A percentile compares a stretch with the other conserved stretches of the same genome.
phyloP scores from a whole-genome alignment of 805 yeast genomes.

The Saturnispora saitoi region DNA sequence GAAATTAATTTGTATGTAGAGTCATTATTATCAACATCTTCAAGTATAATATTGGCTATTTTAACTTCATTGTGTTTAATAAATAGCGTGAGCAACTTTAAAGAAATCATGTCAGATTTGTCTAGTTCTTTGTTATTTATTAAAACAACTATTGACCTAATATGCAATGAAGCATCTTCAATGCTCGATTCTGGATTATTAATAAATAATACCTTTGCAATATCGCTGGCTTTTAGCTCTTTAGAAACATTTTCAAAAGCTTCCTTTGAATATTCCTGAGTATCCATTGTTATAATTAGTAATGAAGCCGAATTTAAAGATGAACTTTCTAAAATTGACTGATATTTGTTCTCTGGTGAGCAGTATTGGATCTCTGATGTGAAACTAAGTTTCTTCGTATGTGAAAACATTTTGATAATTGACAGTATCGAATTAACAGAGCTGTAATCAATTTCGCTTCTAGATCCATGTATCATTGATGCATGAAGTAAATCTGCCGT shows the following conservation, averaged over 20 bases:
- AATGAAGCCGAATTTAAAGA: conserved; percentile 17
- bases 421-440: conserved; percentile 31
- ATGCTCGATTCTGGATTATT: conserved; percentile 21
- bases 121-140: conserved; percentile 14
- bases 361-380: conserved; percentile 27
- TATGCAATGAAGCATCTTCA: neutral
- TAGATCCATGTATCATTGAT: conserved; percentile 30
- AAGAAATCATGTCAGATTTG: conserved; percentile 17
- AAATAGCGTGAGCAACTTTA: conserved; percentile 20
- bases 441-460: conserved; percentile 18
- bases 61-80: conserved; percentile 16
- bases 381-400: conserved; percentile 23
- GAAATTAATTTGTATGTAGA: conserved; percentile 1
- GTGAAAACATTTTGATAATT: conserved; percentile 27
- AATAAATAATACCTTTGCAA: conserved; percentile 20
- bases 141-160: conserved; percentile 17
- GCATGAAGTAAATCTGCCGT: conserved; percentile 65
- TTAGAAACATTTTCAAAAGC: conserved; percentile 12
- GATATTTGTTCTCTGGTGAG: conserved; percentile 21
- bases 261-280: conserved; percentile 15
- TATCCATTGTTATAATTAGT: conserved; percentile 19
- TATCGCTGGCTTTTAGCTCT: conserved; percentile 10
- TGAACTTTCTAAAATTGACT: conserved; percentile 19
- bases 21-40: conserved; percentile 1
- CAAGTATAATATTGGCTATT: conserved; percentile 7